Evolutionary conservation across 106 monocot species (phyloP).

Genomic region (Dendrobium catenatum): DNA sequence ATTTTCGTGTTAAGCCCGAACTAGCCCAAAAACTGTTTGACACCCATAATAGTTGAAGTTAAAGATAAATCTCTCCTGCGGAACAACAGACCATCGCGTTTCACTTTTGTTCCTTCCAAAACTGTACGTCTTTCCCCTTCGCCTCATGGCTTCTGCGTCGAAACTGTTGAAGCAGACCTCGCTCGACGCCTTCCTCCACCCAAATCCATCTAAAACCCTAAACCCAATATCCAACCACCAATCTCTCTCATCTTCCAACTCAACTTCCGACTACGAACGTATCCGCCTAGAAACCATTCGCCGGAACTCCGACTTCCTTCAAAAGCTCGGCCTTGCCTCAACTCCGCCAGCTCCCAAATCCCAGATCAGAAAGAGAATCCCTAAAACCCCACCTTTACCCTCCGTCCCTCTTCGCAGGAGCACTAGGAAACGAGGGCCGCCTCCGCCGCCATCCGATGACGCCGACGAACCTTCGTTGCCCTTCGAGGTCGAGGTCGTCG

Average conservation of each 20-base stretch:
- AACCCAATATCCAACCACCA: background rate
- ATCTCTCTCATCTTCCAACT: background rate
- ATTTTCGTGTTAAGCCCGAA: too few species aligned
- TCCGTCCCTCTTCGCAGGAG: conserved; percentile 19
- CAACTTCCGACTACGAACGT: conserved; percentile 22
- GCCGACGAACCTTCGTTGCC: background rate
- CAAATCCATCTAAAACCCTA: background rate
- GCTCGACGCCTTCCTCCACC: conserved; percentile 7
- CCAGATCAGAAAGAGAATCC: background rate
- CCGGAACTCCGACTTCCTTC: conserved; percentile 32
- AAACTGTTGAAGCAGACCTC: conserved; percentile 14
- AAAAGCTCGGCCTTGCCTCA: conserved; percentile 26
- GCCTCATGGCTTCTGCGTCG: background rate
- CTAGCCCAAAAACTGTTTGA: too few species aligned
- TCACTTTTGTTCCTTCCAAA: background rate
- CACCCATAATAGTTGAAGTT: too few species aligned
- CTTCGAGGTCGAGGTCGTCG: background rate
- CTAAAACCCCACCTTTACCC: background rate
- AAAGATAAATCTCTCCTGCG: background rate
- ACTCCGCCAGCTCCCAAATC: background rate
- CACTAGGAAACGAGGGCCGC: conserved; percentile 10
- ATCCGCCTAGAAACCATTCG: conserved; percentile 31
- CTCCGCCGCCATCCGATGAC: background rate
- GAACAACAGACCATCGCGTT: background rate
- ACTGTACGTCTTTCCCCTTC: background rate